These are phyloP conservation scores for Malus hybrid DNA, from an alignment of 331 rosid genomes.

Conservation along the genomic window DNA sequence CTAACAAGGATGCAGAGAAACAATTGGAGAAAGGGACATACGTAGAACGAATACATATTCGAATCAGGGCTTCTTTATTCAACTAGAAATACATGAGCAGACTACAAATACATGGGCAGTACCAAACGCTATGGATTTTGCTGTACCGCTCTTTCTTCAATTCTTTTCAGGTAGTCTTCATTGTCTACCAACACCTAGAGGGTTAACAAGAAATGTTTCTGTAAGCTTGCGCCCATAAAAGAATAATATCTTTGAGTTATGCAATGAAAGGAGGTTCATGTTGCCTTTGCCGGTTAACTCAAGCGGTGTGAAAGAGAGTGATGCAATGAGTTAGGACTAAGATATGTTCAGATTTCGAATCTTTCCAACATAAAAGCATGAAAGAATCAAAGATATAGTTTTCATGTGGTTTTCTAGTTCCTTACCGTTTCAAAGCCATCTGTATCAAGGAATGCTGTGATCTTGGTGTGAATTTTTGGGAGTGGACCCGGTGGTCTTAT, in stretches of 20 bases:
- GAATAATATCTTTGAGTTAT: no score
- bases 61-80: background rate
- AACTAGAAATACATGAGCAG: background rate
- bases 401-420: background rate
- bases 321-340: no score
- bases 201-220: background rate
- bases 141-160: background rate
- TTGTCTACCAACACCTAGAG: constrained; percentile 11
- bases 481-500: background rate
- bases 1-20: no score
- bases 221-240: background rate
- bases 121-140: background rate
- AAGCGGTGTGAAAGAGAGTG: no score
- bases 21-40: no score
- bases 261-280: background rate
- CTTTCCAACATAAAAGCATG: no score
- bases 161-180: background rate
- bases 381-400: no score
- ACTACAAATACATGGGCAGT: background rate
- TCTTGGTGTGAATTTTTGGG: background rate
- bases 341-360: no score
- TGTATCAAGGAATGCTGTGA: constrained; percentile 1
- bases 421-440: constrained; percentile 9
- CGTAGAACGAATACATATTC: background rate
- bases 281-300: no score